A percentile compares a stretch with the other conserved stretches of the same genome.
Evolutionary conservation across 306 rosid species (phyloP).

Genomic region (Nissolia schottii): DNA sequence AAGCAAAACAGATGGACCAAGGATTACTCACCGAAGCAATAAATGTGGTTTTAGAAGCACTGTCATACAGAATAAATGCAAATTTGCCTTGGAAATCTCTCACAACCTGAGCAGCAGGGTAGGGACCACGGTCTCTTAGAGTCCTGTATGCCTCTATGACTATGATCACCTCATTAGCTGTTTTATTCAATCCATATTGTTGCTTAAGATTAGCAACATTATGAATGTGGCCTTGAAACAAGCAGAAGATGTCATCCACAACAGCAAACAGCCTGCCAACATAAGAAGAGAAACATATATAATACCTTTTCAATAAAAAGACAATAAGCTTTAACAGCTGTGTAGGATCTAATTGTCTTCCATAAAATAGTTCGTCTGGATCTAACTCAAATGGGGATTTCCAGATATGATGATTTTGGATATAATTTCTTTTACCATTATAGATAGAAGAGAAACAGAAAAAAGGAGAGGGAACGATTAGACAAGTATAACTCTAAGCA

Average conservation of each 20-base stretch:
- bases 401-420: neutral
- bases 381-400: neutral
- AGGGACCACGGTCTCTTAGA: slow-evolving; percentile 95
- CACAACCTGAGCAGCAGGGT: slow-evolving; percentile 90
- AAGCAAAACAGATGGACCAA: neutral
- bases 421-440: neutral
- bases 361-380: neutral
- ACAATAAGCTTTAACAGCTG: neutral
- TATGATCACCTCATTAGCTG: slow-evolving; percentile 81
- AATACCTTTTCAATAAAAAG: neutral
- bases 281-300: neutral
- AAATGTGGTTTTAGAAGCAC: slow-evolving; percentile 57
- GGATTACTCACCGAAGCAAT: slow-evolving; percentile 67
- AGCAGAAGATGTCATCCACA: slow-evolving; percentile 97
- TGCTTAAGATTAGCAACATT: slow-evolving; percentile 86
- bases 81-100: slow-evolving; percentile 94
- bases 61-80: slow-evolving; percentile 73
- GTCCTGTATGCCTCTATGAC: slow-evolving; percentile 90
- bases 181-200: slow-evolving; percentile 89
- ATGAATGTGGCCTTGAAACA: slow-evolving; percentile 90
- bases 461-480: slow-evolving; percentile 1
- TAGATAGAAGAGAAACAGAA: neutral
- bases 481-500: neutral
- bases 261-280: slow-evolving; percentile 76
- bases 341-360: neutral